phyloP scores from a whole-genome alignment of 208 protist genomes.

The Trypanosomatidae sp. region DNA sequence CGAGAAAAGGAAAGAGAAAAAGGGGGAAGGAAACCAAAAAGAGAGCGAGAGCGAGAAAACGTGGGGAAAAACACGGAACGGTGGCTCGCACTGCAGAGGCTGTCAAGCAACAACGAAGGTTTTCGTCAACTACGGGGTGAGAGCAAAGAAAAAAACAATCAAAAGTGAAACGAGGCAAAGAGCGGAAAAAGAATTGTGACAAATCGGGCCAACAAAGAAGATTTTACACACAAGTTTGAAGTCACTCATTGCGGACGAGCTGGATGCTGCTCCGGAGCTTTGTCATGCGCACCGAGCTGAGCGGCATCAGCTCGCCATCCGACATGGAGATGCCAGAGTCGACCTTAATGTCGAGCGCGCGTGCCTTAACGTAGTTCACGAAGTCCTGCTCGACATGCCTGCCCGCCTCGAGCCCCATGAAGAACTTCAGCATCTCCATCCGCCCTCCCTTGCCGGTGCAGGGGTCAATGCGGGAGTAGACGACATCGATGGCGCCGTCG shows the following conservation, averaged over 20 bases:
- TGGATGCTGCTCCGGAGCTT: constrained; percentile 48
- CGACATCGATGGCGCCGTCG: constrained; percentile 80
- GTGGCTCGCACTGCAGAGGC: no score
- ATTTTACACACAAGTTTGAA: not conserved
- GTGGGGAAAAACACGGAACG: no score
- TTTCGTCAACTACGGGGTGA: no score
- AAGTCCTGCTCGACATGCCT: constrained; percentile 63
- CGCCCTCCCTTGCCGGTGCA: constrained; percentile 34
- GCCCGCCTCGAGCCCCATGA: constrained; percentile 61
- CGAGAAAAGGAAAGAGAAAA: no score
- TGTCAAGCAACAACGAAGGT: no score
- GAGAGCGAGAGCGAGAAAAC: no score
- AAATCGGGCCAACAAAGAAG: no score
- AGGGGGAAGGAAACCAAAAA: no score
- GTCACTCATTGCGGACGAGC: constrained; percentile 60
- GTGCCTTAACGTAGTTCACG: constrained; percentile 82
- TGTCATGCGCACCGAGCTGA: constrained; percentile 61
- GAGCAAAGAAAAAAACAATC: no score
- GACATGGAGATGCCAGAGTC: constrained; percentile 73
- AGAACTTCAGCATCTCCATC: constrained; percentile 70
- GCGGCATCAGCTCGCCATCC: constrained; percentile 85
- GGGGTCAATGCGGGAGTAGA: constrained; percentile 52
- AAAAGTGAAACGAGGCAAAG: no score
- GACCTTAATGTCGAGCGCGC: constrained; percentile 74
- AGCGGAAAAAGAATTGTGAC: no score